phyloP scores from a whole-genome alignment of 441 rosid genomes.

The Biscutella auriculata region DNA sequence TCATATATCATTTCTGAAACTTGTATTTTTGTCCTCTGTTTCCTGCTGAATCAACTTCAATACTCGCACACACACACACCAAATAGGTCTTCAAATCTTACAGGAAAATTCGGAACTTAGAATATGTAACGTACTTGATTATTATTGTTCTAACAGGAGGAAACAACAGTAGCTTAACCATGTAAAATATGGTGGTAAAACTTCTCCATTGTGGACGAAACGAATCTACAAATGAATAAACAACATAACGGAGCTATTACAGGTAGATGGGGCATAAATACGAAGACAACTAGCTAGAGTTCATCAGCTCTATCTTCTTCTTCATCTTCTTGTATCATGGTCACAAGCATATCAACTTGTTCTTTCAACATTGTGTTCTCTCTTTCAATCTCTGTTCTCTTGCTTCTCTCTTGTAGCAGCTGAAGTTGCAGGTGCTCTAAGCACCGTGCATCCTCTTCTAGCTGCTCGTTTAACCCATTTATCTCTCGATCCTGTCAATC shows the following conservation, averaged over 20 bases:
- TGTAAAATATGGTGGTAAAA: slow-evolving; percentile 14
- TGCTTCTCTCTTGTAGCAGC: slow-evolving; percentile 67
- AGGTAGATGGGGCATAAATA: not conserved
- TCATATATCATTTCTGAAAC: slow-evolving; percentile 6
- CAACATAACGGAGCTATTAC: slow-evolving; percentile 4
- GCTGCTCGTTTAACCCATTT: slow-evolving; percentile 79
- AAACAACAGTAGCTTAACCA: slow-evolving; percentile 16
- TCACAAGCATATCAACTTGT: slow-evolving; percentile 72
- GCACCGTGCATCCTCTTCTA: slow-evolving; percentile 75
- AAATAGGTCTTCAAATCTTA: not conserved
- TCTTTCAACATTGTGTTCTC: slow-evolving; percentile 74
- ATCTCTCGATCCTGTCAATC: slow-evolving; percentile 73
- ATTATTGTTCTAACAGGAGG: slow-evolving; percentile 5
- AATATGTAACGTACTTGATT: not conserved
- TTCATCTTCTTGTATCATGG: slow-evolving; percentile 65
- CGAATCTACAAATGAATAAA: slow-evolving; percentile 24
- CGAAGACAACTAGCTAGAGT: slow-evolving; percentile 24
- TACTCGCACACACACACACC: not conserved
- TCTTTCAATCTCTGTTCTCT: slow-evolving; percentile 68
- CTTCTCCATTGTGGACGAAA: slow-evolving; percentile 12
- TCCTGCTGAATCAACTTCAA: slow-evolving; percentile 11
- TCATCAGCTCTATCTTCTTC: slow-evolving; percentile 40
- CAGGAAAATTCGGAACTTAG: not conserved
- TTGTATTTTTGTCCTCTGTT: not conserved
- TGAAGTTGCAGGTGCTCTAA: slow-evolving; percentile 82